Conservation (phyloP, 495 filamentous ascomycete genomes). For the Penicillium desertorum region DNA sequence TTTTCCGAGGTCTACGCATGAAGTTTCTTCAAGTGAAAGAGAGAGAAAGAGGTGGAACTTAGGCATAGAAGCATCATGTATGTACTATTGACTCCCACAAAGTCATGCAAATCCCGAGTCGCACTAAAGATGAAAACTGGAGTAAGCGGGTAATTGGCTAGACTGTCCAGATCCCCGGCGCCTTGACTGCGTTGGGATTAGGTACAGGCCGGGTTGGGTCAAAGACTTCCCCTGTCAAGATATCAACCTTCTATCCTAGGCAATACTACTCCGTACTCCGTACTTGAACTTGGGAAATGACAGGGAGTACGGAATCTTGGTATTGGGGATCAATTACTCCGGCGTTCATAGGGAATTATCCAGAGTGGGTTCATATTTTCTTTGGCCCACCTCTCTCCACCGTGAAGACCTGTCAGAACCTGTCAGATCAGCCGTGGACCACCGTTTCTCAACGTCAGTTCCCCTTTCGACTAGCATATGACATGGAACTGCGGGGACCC, state of each 20-base stretch:
- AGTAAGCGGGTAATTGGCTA: not conserved
- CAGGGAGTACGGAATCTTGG: not conserved
- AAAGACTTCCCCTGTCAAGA: not conserved
- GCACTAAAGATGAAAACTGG: not conserved
- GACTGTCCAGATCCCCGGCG: constrained; percentile 8
- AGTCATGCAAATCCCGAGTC: constrained; percentile 1
- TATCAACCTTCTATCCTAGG: constrained; percentile 2
- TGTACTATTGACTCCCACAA: not conserved
- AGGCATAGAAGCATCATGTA: not conserved
- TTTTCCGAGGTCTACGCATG: not conserved
- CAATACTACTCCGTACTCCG: too few species aligned
- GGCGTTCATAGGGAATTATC: constrained; percentile 2
- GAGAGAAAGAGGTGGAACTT: not conserved
- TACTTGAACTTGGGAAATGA: not conserved
- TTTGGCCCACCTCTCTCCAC: constrained; percentile 6
- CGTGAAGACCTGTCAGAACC: constrained; percentile 6
- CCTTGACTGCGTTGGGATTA: constrained; percentile 13
- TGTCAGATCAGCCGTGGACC: constrained; percentile 6
- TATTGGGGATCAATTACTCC: not conserved
- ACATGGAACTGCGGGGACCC: constrained; percentile 22
- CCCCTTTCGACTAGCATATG: constrained; percentile 16
- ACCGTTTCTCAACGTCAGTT: constrained; percentile 27
- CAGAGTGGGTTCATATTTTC: constrained; percentile 4
- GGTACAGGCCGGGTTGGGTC: not conserved
- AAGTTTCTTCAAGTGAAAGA: not conserved